phyloP scores from a whole-genome alignment of 768 basidiomycete species.

The Hirschioporus abietinus region DNA sequence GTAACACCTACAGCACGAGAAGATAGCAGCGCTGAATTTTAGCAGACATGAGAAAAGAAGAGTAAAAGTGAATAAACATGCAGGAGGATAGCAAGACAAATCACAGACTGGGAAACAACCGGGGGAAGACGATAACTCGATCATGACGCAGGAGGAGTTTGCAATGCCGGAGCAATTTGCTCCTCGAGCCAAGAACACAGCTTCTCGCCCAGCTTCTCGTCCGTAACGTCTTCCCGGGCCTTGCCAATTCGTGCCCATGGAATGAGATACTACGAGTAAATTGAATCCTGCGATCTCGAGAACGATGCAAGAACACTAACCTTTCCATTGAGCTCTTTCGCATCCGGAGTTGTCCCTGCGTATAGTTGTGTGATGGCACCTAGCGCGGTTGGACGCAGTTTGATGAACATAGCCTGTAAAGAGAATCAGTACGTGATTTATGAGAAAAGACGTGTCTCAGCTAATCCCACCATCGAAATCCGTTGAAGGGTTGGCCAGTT shows the following conservation, averaged over 20 bases:
- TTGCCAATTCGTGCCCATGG: constrained; percentile 29
- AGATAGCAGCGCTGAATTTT: too few relatives aligned
- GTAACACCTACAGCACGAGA: too few relatives aligned
- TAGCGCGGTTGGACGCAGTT: constrained; percentile 13
- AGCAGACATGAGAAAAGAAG: too few relatives aligned
- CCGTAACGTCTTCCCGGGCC: constrained; percentile 15
- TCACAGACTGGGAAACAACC: too few relatives aligned
- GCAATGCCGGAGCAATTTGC: constrained; percentile 16
- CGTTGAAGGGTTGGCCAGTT: background rate
- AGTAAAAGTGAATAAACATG: too few relatives aligned
- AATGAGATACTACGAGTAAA: constrained; percentile 23
- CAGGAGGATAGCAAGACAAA: too few relatives aligned
- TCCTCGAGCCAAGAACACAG: constrained; percentile 34
- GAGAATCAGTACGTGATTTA: background rate
- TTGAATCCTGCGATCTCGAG: background rate
- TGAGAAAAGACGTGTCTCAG: background rate
- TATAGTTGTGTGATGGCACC: constrained; percentile 40
- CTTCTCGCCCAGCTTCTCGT: constrained; percentile 20
- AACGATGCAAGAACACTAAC: constrained; percentile 17
- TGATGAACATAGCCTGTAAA: background rate
- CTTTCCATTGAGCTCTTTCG: constrained; percentile 27
- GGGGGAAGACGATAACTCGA: too few relatives aligned
- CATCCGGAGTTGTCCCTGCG: constrained; percentile 34
- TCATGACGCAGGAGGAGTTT: background rate
- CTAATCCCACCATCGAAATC: background rate